Percentiles rank a stretch among this genome's conserved stretches.
Conservation (phyloP, 441 rosid species). For the Euphorbia neoarborescens region DNA sequence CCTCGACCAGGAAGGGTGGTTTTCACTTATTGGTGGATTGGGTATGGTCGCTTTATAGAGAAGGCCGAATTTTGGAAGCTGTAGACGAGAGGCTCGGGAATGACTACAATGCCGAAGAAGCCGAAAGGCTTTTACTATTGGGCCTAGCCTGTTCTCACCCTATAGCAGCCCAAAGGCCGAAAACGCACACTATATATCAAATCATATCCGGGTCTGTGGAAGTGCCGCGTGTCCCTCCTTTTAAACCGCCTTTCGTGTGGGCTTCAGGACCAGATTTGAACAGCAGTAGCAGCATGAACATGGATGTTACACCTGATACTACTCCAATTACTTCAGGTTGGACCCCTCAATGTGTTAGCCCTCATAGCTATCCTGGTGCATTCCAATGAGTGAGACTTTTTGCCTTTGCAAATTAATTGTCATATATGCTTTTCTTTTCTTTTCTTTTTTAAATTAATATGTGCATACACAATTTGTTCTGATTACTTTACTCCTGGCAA, state of each 20-base stretch:
- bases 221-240: constrained; percentile 32
- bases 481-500: neutral
- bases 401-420: neutral
- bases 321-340: constrained; percentile 27
- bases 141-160: constrained; percentile 48
- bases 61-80: constrained; percentile 35
- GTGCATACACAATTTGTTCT: neutral
- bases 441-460: neutral
- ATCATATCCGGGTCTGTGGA: constrained; percentile 31
- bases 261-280: constrained; percentile 19
- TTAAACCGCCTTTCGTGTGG: constrained; percentile 38
- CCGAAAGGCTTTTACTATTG: constrained; percentile 32
- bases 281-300: constrained; percentile 11
- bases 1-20: constrained; percentile 26
- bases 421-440: too few relatives aligned
- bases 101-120: constrained; percentile 31
- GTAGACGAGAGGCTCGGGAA: constrained; percentile 30
- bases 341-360: constrained; percentile 25
- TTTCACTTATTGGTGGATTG: constrained; percentile 39
- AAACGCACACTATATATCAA: constrained; percentile 29
- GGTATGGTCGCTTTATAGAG: constrained; percentile 45
- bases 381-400: constrained; percentile 13
- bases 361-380: constrained; percentile 16
- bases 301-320: constrained; percentile 16
- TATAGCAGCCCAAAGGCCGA: constrained; percentile 34